These are phyloP conservation scores for Globisporangium heterothallicum DNA, from an alignment of 352 stramenopile genomes.

Conservation along the genomic window DNA sequence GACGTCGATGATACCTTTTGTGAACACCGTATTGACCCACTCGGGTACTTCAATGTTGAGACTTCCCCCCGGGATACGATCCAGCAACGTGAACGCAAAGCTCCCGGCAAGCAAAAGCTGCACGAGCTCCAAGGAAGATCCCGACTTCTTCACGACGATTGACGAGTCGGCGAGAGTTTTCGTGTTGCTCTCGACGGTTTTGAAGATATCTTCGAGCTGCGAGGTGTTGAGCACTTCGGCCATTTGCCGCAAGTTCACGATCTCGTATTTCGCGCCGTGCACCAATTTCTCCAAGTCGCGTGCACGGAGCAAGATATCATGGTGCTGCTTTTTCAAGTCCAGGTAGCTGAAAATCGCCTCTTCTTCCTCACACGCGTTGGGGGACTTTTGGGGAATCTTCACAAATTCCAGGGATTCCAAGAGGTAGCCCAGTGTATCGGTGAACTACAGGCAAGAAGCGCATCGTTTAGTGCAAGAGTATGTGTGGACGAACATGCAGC, in stretches of 20 bases:
- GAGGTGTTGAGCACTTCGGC: constrained; percentile 85
- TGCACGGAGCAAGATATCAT: constrained; percentile 86
- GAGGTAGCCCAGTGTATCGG: constrained; percentile 93
- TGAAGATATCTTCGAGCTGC: constrained; percentile 87
- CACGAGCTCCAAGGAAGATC: constrained; percentile 79
- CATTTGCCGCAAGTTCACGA: constrained; percentile 90
- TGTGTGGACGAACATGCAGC: too few species aligned
- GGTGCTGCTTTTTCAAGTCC: constrained; percentile 82
- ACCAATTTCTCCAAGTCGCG: constrained; percentile 93
- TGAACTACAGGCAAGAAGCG: constrained; percentile 40
- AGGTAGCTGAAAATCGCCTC: constrained; percentile 89
- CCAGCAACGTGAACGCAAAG: constrained; percentile 90
- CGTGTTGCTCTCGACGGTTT: constrained; percentile 85
- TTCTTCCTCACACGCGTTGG: constrained; percentile 37
- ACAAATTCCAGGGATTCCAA: constrained; percentile 90
- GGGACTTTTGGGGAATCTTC: constrained; percentile 45
- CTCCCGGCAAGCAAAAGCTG: constrained; percentile 88
- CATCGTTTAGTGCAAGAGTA: neutral
- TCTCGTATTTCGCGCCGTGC: constrained; percentile 80
- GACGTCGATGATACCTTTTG: constrained; percentile 42
- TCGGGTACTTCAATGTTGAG: constrained; percentile 85
- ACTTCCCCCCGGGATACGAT: constrained; percentile 87
- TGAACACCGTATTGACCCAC: constrained; percentile 54
- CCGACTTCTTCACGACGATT: constrained; percentile 50
- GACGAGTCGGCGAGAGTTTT: constrained; percentile 83